Conservation (phyloP, 202 grass and related monocot species). For the Elaeis oleifera region DNA sequence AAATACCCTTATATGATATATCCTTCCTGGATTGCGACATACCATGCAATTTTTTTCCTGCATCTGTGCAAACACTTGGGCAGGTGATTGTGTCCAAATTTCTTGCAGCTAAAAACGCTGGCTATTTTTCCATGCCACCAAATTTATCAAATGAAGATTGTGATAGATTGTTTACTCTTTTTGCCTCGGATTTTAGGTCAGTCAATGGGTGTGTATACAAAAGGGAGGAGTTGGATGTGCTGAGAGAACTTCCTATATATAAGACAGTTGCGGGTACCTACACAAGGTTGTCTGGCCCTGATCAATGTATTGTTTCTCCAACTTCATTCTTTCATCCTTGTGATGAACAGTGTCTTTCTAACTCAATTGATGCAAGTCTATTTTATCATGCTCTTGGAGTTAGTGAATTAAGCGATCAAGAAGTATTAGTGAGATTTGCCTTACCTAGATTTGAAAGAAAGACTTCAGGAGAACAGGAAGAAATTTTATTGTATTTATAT, state of each 20-base stretch:
- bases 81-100: conserved; percentile 62
- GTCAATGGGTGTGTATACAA: conserved; percentile 43
- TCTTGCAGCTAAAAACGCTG: conserved; percentile 51
- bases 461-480: conserved; percentile 77
- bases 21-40: conserved; percentile 66
- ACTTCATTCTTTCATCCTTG: conserved; percentile 75
- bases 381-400: conserved; percentile 75
- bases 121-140: conserved; percentile 51
- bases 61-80: conserved; percentile 44
- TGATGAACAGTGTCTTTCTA: conserved; percentile 63
- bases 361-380: conserved; percentile 41
- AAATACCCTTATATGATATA: conserved; percentile 75
- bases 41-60: conserved; percentile 54
- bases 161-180: conserved; percentile 65
- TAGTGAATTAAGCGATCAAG: conserved; percentile 72
- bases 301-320: conserved; percentile 71
- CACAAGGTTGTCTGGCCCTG: conserved; percentile 54
- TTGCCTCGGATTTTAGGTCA: conserved; percentile 67
- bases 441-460: conserved; percentile 72
- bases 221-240: conserved; percentile 71
- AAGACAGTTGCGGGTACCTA: conserved; percentile 78
- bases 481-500: conserved; percentile 74
- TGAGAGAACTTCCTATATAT: conserved; percentile 90
- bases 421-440: conserved; percentile 88
- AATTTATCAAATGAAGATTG: conserved; percentile 59